Conservation (phyloP, 257 asterid genomes). For the Galeopsis tetrahit region DNA sequence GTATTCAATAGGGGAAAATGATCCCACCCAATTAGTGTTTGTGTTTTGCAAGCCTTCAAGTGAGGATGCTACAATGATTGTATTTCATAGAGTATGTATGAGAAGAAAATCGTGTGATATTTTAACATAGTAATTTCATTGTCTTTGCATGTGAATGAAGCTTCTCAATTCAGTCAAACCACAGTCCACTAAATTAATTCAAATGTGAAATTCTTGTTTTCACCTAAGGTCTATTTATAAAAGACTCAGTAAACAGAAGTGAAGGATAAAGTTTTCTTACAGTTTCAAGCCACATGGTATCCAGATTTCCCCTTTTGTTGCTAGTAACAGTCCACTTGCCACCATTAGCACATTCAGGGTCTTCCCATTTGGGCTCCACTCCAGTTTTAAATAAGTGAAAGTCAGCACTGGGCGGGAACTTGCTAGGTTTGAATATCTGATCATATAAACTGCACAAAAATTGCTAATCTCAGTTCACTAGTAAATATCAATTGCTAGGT, state of each 20-base stretch:
- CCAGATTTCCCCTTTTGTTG: constrained; percentile 61
- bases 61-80: not conserved
- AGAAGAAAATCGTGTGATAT: constrained; percentile 17
- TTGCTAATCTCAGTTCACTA: constrained; percentile 27
- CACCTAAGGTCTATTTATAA: not conserved
- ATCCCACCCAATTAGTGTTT: not conserved
- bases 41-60: not conserved
- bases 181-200: not conserved
- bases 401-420: constrained; percentile 72
- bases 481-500: constrained; percentile 7
- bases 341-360: constrained; percentile 92
- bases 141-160: not conserved
- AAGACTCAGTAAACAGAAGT: constrained; percentile 18
- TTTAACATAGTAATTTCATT: not conserved
- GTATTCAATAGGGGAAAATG: not conserved
- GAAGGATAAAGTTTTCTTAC: constrained; percentile 46
- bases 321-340: constrained; percentile 85
- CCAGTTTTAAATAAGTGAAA: constrained; percentile 92
- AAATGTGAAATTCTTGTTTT: not conserved
- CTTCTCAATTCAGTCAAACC: not conserved
- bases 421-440: constrained; percentile 85
- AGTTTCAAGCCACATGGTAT: constrained; percentile 90
- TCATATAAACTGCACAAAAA: constrained; percentile 73
- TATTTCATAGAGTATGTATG: not conserved
- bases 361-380: constrained; percentile 98